A percentile compares a stretch with the other conserved stretches of the same genome.
phyloP scores from a whole-genome alignment of 2,329 filamentous ascomycete species.

The Botryotinia narcissicola region DNA sequence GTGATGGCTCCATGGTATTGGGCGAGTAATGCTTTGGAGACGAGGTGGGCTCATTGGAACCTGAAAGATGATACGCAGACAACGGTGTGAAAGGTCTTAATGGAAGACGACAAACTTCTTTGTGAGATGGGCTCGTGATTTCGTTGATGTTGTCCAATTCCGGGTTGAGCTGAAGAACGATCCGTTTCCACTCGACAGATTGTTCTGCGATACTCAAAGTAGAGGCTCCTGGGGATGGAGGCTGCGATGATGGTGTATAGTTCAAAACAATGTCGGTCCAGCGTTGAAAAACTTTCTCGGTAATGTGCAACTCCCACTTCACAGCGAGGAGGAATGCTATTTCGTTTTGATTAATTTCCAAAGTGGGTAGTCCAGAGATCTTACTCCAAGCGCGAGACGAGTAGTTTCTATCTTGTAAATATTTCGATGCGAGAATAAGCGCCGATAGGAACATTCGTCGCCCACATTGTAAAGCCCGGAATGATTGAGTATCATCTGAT shows the following conservation, averaged over 20 bases:
- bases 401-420: constrained; percentile 96
- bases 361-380: constrained; percentile 91
- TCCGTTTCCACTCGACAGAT: constrained; percentile 52
- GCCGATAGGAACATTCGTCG: constrained; percentile 96
- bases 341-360: constrained; percentile 96
- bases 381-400: constrained; percentile 98
- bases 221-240: constrained; percentile 50
- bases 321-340: constrained; percentile 86
- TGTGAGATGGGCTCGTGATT: constrained; percentile 38
- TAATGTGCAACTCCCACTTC: constrained; percentile 92
- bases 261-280: constrained; percentile 93
- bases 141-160: constrained; percentile 58
- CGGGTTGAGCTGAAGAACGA: constrained; percentile 56
- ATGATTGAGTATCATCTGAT: constrained; percentile 65
- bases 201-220: constrained; percentile 32
- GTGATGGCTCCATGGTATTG: constrained; percentile 51
- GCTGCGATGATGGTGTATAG: constrained; percentile 58
- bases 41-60: constrained; percentile 43
- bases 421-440: constrained; percentile 94
- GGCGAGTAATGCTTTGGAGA: constrained; percentile 46
- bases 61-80: constrained; percentile 40
- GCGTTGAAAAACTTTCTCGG: constrained; percentile 80
- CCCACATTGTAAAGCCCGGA: constrained; percentile 86
- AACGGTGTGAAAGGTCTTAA: constrained; percentile 44
- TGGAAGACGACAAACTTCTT: constrained; percentile 26